Evolutionary conservation across 192 early-diverging fungal genomes (phyloP), one percentile per base, ranked within the genome.

Genomic region (Jimgerdemannia lactiflua): DNA sequence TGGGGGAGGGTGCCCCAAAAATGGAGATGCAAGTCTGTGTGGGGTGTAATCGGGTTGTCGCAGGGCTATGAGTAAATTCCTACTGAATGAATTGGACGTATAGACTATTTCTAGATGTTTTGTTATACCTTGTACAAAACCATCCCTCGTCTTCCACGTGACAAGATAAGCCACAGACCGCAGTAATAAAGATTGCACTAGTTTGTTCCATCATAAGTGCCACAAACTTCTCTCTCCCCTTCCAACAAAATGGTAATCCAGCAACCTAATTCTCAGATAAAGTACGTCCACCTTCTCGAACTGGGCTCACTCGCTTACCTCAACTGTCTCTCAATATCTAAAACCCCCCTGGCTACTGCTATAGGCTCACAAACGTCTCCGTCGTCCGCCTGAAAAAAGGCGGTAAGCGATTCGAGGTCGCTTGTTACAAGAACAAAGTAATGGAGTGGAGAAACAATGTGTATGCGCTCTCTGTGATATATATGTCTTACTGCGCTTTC

Each of bases 341-440:
- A 14, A 39, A 63, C 11, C 20, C 43, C 73, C 69, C 64, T 29
- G 14, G n/a, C 63, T n/a, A n/a, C n/a, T n/a, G n/a, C n/a, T n/a
- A 75, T 75, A 92, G 92, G 69, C 85, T 99, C 64, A 98, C 98
- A 66, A 99, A 99, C 79, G 97, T 99, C 67, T 97, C 97, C 7
- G 81, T 98, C 49, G 98, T 99, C 18, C 94, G 95, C 63, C 85
- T 98, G 72, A 93, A 94, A 76, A 98, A 97, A 84, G 97, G 96
- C 42, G 98, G 98, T 59, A 98, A 96, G 82, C 91, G 98, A 43
- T 99, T 99, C 75, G 98, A 99, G 80, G 89, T 99, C 59, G 98
- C 98, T 10, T 98, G 95, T 82, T 99, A 99, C 86, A 98, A 98
- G 80, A 99, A 99, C 88, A 99, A 99, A 82, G 97, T 98, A 43